Conservation (phyloP, 495 filamentous ascomycete genomes). For the Trichocladium uniseriatum region DNA sequence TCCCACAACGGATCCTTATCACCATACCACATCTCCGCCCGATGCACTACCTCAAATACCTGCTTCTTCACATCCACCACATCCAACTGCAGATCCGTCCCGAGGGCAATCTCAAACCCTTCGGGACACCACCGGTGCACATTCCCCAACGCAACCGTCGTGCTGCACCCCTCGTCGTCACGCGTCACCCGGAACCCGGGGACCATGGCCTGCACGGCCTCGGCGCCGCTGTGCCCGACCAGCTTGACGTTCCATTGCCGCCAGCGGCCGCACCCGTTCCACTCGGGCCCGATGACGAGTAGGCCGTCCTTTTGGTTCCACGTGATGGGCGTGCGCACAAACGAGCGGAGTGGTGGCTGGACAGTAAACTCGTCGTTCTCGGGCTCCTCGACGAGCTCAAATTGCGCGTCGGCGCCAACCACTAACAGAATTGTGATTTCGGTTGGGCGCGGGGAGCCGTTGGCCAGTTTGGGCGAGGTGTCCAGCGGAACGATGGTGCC, state of each 20-base stretch:
- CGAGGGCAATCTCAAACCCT: conserved; percentile 26
- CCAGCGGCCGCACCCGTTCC: conserved; percentile 9
- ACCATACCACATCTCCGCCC: conserved; percentile 35
- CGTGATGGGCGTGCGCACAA: conserved; percentile 20
- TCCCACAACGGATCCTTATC: conserved; percentile 35
- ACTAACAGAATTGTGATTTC: conserved; percentile 41
- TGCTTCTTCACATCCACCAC: conserved; percentile 20
- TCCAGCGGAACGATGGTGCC: conserved; percentile 49
- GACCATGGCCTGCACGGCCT: background rate
- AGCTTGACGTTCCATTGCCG: conserved; percentile 18
- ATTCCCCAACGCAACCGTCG: conserved; percentile 9
- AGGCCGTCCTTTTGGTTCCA: conserved; percentile 19
- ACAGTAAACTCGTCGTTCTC: conserved; percentile 8
- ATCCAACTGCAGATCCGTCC: conserved; percentile 27
- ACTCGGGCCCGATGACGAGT: conserved; percentile 20
- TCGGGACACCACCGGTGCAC: conserved; percentile 9
- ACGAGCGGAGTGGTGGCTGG: conserved; percentile 13
- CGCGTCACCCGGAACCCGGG: conserved; percentile 4
- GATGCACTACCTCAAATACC: conserved; percentile 28
- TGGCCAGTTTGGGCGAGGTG: conserved; percentile 22
- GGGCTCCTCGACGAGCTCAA: conserved; percentile 32
- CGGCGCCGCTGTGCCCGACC: conserved; percentile 11
- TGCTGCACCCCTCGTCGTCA: conserved; percentile 2
- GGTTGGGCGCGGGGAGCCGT: conserved; percentile 34
- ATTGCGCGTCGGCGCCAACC: conserved; percentile 41